phyloP scores from a whole-genome alignment of 805 yeast genomes.

The Wickerhamiella siamensis region DNA sequence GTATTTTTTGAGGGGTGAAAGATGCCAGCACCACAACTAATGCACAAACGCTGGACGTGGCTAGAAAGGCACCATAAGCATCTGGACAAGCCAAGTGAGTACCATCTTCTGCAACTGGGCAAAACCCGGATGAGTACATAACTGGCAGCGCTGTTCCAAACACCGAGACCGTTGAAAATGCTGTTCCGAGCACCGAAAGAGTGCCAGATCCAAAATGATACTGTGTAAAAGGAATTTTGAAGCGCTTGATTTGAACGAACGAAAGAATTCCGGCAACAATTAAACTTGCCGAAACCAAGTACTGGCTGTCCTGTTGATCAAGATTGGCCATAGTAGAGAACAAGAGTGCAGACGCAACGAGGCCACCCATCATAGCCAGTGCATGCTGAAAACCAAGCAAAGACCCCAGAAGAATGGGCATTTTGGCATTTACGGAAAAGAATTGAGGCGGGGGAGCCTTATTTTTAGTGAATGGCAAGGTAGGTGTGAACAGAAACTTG shows the following conservation, averaged over 20 bases:
- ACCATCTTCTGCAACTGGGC: conserved; percentile 53
- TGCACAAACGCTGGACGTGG: conserved; percentile 63
- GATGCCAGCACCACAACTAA: conserved; percentile 58
- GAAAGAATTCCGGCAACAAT: conserved; percentile 63
- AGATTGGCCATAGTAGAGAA: conserved; percentile 53
- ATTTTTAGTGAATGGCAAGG: conserved; percentile 46
- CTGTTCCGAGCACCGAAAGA: conserved; percentile 80
- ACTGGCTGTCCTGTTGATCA: conserved; percentile 36
- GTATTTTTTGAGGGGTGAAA: conserved; percentile 56
- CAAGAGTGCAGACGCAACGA: conserved; percentile 70
- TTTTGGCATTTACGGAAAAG: conserved; percentile 62
- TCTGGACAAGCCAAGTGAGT: conserved; percentile 64
- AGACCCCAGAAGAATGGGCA: conserved; percentile 69
- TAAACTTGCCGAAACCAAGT: conserved; percentile 55
- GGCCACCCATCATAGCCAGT: conserved; percentile 82
- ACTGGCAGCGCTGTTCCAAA: conserved; percentile 64
- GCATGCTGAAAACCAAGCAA: conserved; percentile 78
- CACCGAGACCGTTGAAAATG: conserved; percentile 76
- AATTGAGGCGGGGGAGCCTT: conserved; percentile 51
- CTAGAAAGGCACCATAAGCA: conserved; percentile 76
- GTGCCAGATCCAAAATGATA: conserved; percentile 80
- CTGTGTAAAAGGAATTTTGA: conserved; percentile 58
- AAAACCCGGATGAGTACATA: conserved; percentile 61
- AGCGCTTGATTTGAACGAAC: conserved; percentile 61
- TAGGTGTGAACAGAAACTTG: conserved; percentile 62